Base-by-base conservation (phyloP, 2,329 filamentous ascomycete species). In the Aspergillus sp. region DNA sequence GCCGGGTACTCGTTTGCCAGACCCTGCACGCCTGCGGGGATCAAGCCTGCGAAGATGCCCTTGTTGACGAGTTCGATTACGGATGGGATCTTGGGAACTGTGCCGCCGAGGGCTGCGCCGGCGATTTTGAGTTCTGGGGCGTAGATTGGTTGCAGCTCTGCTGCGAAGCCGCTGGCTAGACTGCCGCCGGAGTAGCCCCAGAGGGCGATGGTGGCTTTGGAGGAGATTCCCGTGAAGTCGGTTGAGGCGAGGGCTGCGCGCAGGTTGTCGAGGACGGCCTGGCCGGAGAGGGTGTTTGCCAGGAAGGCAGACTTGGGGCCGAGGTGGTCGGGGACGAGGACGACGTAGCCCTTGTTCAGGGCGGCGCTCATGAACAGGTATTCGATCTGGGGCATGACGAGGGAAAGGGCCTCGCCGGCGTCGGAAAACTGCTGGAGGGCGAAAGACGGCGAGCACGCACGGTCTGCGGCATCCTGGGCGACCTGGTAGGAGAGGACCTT, bases 121-220 rank as follows among this genome's bases (percentile, higher is more conserved):
- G 70, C 70, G 33, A 86, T 74, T 2, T 58, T 55, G 8, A 65
- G 54, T 45, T 65, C 63, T 5, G 63, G 61, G 0, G 63, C 63
- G 39, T 65, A 65, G 3, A 27, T 52, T 1, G 61, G 57, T 6
- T 61, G 63, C 0, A 62, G 47, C 14, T 65, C 63, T 2, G 63
- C 63, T 1, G 63, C 63, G 33, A 63, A 63, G 4, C 56, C 63
- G 14, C 57, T 62, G 15, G 63, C 61, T 11, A 85, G 60, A 2
- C 78, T 77, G 4, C 83, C 83, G 3, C 84, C 84, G 0, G 80
- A 83, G 64, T 85, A 86, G 0, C 84, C 84, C 81, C 81, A 85
- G 55, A 84, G 68, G 2, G 77, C 74, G 43, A 78, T 67, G 4
- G 62, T 69, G 0, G 77, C 69, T 14, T 70, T 64, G 6, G 60